Evolutionary conservation across 192 early-diverging fungal genomes (phyloP).

Genomic region (Umbelopsis vinacea): DNA sequence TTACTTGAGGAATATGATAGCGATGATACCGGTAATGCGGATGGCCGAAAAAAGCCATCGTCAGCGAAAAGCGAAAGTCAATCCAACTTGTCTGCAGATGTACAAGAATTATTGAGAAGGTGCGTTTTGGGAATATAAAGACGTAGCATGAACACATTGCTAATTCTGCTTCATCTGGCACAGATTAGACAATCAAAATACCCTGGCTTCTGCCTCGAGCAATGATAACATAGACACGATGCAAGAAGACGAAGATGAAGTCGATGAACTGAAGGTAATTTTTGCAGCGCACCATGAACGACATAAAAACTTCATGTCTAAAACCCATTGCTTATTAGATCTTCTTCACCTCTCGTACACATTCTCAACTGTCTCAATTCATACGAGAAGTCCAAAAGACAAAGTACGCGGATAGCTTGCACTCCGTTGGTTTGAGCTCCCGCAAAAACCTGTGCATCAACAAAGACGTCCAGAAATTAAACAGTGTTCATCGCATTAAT

Average conservation of each 20-base stretch:
- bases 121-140: conserved; percentile 43
- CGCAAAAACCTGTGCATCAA: conserved; percentile 87
- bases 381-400: conserved; percentile 86
- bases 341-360: conserved; percentile 77
- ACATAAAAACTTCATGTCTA: too few species aligned
- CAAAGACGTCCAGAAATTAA: conserved; percentile 60
- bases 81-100: conserved; percentile 56
- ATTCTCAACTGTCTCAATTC: conserved; percentile 93
- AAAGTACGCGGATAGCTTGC: conserved; percentile 59
- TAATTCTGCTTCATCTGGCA: background rate
- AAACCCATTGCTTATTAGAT: conserved; percentile 37
- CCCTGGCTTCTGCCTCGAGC: background rate
- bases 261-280: conserved; percentile 19
- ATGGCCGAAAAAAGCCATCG: background rate
- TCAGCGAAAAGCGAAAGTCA: conserved; percentile 7
- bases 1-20: conserved; percentile 69
- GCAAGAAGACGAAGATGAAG: conserved; percentile 15
- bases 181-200: background rate
- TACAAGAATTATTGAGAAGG: conserved; percentile 57
- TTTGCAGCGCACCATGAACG: background rate
- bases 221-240: background rate
- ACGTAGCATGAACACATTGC: background rate
- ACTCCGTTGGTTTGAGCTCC: conserved; percentile 77
- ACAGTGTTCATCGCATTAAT: conserved; percentile 61
- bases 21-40: conserved; percentile 47